phyloP scores from a whole-genome alignment of 257 asterid genomes.

The Solanum lignicaule region DNA sequence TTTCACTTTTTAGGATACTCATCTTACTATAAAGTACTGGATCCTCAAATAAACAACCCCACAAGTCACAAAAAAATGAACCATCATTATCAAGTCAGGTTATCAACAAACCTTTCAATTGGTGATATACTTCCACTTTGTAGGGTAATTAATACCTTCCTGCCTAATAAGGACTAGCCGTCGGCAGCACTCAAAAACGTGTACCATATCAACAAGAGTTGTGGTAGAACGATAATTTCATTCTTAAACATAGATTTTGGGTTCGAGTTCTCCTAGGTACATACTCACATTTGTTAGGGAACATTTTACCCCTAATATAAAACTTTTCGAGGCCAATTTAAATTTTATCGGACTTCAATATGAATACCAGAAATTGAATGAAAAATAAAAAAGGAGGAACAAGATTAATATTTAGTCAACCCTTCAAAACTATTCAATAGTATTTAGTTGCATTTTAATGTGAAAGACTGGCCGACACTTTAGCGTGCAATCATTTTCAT shows the following conservation, averaged over 20 bases:
- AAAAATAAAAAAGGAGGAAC: background rate
- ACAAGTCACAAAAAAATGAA: background rate
- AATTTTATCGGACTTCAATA: background rate
- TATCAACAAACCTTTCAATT: background rate
- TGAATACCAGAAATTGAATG: background rate
- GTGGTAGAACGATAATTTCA: too few species aligned
- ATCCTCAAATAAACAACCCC: background rate
- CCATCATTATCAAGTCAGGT: background rate
- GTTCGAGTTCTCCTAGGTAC: background rate
- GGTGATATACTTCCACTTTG: background rate
- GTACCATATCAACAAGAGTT: background rate
- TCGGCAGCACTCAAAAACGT: background rate
- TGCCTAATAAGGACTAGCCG: background rate
- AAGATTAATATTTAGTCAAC: background rate
- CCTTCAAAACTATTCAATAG: background rate
- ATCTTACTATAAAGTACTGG: background rate
- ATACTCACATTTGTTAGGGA: background rate
- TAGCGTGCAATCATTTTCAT: too few species aligned
- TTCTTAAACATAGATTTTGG: fast-evolving
- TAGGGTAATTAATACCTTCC: background rate
- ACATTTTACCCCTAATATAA: background rate
- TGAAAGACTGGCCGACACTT: background rate
- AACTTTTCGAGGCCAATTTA: background rate
- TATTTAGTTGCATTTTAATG: background rate
- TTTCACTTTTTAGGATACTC: background rate